phyloP scores from a whole-genome alignment of 2,329 filamentous ascomycete genomes.

The Colletotrichum sp. region DNA sequence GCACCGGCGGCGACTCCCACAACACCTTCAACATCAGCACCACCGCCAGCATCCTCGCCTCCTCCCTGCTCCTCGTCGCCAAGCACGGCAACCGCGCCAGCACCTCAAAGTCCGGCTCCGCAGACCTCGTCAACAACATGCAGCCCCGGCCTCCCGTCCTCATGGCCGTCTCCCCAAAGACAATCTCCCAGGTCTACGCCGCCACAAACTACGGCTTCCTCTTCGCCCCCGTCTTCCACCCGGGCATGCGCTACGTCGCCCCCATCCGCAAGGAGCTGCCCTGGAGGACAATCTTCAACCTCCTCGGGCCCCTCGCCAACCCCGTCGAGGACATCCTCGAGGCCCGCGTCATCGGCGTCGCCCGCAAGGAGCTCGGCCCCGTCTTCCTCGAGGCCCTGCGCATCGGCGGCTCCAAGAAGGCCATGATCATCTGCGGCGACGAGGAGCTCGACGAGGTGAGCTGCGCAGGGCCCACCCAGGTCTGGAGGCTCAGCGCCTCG shows the following conservation, averaged over 20 bases:
- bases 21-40: constrained; percentile 99
- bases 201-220: constrained; percentile 92
- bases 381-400: constrained; percentile 87
- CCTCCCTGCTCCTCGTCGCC: constrained; percentile 81
- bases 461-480: constrained; percentile 86
- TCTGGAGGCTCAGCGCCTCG: constrained; percentile 74
- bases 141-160: constrained; percentile 76
- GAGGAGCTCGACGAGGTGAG: constrained; percentile 97
- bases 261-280: constrained; percentile 86
- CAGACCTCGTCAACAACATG: constrained; percentile 85
- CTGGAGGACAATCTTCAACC: constrained; percentile 97
- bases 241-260: constrained; percentile 89
- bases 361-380: constrained; percentile 82
- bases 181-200: constrained; percentile 75
- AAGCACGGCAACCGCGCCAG: constrained; percentile 98
- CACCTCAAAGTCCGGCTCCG: constrained; percentile 94
- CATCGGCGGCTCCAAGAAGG: constrained; percentile 79
- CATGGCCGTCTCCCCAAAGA: constrained; percentile 73
- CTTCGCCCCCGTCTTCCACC: constrained; percentile 95
- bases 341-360: constrained; percentile 91
- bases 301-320: constrained; percentile 91
- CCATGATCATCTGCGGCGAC: constrained; percentile 88
- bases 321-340: constrained; percentile 86
- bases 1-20: constrained; percentile 94
- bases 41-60: constrained; percentile 90